Conservation (phyloP, 257 asterid species). For the Plantago elongata region DNA sequence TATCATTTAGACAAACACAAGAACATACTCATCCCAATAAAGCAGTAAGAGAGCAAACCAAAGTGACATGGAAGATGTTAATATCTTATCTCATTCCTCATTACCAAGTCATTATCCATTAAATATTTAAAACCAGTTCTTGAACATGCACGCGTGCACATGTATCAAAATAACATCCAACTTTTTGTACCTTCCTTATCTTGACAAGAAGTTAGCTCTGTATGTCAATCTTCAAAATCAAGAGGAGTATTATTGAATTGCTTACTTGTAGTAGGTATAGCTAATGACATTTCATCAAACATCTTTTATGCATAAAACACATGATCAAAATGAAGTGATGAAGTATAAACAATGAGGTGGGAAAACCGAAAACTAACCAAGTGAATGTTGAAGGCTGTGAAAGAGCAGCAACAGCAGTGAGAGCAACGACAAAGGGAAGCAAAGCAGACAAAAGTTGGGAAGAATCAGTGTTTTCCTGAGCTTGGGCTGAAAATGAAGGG, state of each 20-base stretch:
- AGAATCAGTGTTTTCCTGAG: conserved; percentile 34
- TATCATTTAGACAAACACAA: conserved; percentile 39
- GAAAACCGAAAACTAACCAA: conserved; percentile 53
- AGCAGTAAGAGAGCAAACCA: conserved; percentile 14
- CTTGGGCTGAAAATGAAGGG: conserved; percentile 29
- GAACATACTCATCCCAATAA: conserved; percentile 31
- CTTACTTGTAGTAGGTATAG: no score
- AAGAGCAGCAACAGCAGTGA: conserved; percentile 87
- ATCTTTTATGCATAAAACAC: neutral
- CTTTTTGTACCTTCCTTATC: no score
- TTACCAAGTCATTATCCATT: neutral
- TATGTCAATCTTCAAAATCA: no score
- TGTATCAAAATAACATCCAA: no score
- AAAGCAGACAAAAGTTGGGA: conserved; percentile 70
- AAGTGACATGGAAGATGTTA: neutral
- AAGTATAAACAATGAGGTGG: neutral
- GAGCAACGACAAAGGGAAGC: conserved; percentile 87
- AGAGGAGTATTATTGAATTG: no score
- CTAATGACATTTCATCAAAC: no score
- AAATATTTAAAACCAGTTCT: no score
- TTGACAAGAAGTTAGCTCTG: no score
- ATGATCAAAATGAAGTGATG: neutral
- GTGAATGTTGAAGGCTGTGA: conserved; percentile 86
- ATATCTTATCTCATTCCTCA: neutral
- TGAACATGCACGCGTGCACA: no score